phyloP scores from a whole-genome alignment of 331 rosid genomes.

The Spiraea crenata region DNA sequence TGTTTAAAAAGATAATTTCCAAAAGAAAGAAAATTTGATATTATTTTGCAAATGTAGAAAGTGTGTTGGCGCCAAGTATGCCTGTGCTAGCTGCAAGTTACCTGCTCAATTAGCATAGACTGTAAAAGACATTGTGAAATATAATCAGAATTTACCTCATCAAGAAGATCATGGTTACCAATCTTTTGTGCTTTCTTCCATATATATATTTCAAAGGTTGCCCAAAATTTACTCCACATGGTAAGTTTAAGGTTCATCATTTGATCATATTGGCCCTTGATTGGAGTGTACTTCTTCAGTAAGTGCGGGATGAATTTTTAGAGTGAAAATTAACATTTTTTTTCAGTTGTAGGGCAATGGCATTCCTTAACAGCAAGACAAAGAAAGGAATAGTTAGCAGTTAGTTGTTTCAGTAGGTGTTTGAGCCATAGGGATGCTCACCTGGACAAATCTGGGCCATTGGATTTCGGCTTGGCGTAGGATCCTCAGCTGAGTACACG shows the following conservation, averaged over 20 bases:
- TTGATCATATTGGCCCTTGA: slow-evolving; percentile 38
- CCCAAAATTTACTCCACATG: slow-evolving; percentile 24
- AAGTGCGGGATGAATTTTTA: background rate
- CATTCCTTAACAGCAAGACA: slow-evolving; percentile 51
- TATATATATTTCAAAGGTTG: slow-evolving; percentile 8
- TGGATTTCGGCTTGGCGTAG: slow-evolving; percentile 50
- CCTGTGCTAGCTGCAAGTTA: slow-evolving; percentile 7
- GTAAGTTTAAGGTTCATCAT: slow-evolving; percentile 36
- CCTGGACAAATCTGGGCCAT: slow-evolving; percentile 41
- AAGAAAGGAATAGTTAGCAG: slow-evolving; percentile 70
- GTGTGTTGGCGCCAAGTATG: slow-evolving; percentile 7
- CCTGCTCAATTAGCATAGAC: slow-evolving; percentile 19
- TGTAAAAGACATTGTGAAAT: background rate
- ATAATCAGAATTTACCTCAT: background rate
- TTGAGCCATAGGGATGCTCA: slow-evolving; percentile 37
- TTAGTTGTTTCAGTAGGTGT: slow-evolving; percentile 52
- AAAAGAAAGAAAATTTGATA: background rate
- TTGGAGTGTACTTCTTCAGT: slow-evolving; percentile 30
- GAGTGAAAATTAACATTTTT: no score
- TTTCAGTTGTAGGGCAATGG: background rate
- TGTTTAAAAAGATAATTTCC: background rate
- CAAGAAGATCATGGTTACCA: slow-evolving; percentile 14
- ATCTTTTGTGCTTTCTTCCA: slow-evolving; percentile 17
- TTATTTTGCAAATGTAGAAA: background rate
- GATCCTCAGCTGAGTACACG: slow-evolving; percentile 75